These are phyloP conservation scores for Russula griseocarnosa DNA, from an alignment of 768 basidiomycete genomes.

Conservation along the genomic window DNA sequence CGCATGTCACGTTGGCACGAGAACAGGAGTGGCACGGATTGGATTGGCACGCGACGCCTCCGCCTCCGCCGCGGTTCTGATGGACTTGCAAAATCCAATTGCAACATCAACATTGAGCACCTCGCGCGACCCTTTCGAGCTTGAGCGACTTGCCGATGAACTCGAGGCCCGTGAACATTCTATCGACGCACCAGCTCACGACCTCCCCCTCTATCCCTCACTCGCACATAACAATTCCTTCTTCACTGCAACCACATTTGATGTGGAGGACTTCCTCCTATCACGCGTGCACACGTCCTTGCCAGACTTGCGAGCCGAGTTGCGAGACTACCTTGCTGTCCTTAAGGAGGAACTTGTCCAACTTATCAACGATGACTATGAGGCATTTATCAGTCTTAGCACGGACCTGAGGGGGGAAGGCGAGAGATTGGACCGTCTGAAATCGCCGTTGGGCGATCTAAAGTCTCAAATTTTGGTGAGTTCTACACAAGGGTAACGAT, in stretches of 20 bases:
- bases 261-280: conserved; percentile 83
- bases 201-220: conserved; percentile 62
- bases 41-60: background rate
- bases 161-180: conserved; percentile 52
- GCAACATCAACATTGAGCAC: conserved; percentile 10
- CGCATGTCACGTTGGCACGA: background rate
- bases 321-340: conserved; percentile 76
- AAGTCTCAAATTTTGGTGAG: conserved; percentile 66
- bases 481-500: conserved; percentile 22
- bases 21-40: too few relatives aligned
- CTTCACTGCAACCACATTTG: conserved; percentile 63
- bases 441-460: conserved; percentile 60
- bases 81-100: conserved; percentile 17
- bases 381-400: conserved; percentile 94
- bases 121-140: conserved; percentile 55
- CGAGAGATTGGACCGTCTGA: conserved; percentile 60
- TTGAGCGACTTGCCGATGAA: conserved; percentile 71
- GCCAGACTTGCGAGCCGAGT: conserved; percentile 80
- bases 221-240: conserved; percentile 77
- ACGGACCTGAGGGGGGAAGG: conserved; percentile 89
- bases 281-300: conserved; percentile 82
- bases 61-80: background rate
- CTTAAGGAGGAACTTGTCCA: conserved; percentile 92
- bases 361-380: conserved; percentile 97
- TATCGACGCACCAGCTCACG: conserved; percentile 34